These are phyloP conservation scores for Cryptococcus sp. DNA, from an alignment of 1,284 basidiomycete genomes.

Conservation along the genomic window DNA sequence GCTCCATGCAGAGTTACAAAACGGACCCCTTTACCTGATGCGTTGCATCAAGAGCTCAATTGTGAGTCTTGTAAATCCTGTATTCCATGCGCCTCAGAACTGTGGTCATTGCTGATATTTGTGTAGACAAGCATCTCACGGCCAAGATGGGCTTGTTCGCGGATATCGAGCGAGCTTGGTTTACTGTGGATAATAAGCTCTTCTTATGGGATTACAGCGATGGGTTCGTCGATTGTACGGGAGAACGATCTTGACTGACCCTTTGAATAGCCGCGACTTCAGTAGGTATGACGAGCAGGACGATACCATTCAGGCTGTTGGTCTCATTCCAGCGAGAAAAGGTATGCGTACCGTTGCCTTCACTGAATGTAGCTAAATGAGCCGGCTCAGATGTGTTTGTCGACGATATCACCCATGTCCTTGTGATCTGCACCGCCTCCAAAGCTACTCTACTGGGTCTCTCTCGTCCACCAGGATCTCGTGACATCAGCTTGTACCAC, in stretches of 20 bases:
- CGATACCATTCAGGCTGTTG: constrained; percentile 85
- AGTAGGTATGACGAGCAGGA: constrained; percentile 83
- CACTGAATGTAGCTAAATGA: neutral
- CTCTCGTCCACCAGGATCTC: constrained; percentile 58
- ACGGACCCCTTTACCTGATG: constrained; percentile 45
- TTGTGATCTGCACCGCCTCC: constrained; percentile 86
- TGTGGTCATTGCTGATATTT: neutral
- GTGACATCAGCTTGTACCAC: constrained; percentile 83
- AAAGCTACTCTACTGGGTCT: constrained; percentile 85
- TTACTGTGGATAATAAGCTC: constrained; percentile 89
- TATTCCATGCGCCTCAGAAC: no score
- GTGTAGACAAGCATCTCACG: constrained; percentile 37
- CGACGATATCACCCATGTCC: constrained; percentile 84
- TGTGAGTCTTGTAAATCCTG: constrained; percentile 22
- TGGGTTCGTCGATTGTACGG: constrained; percentile 61
- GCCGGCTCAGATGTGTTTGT: constrained; percentile 71
- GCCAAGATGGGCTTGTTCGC: constrained; percentile 82
- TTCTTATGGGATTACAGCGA: constrained; percentile 97
- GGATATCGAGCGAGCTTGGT: constrained; percentile 93
- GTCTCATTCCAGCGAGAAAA: constrained; percentile 68
- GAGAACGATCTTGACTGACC: neutral
- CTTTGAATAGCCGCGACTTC: constrained; percentile 38
- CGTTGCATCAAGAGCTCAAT: constrained; percentile 45
- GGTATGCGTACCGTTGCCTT: constrained; percentile 15
- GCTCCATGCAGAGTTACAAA: constrained; percentile 18